Evolutionary conservation across 2,329 filamentous ascomycete genomes (phyloP).

Genomic region (Teratosphaeria pseudoeucalypti): DNA sequence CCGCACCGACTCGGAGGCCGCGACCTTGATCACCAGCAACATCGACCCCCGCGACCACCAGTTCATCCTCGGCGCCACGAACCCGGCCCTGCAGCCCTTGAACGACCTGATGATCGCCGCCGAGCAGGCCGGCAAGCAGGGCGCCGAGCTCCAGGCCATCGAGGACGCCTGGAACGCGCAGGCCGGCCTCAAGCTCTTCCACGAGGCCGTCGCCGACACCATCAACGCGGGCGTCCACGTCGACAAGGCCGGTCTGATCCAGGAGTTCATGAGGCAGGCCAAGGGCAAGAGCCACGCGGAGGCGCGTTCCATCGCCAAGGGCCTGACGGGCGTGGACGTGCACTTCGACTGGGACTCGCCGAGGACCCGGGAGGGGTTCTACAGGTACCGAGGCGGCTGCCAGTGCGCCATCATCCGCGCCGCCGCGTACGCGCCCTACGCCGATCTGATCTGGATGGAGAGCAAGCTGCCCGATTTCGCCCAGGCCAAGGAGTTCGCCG

Average conservation of each 20-base stretch:
- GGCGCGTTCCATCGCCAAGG: constrained; percentile 67
- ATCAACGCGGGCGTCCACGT: constrained; percentile 59
- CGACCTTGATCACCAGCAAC: constrained; percentile 90
- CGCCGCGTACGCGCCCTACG: constrained; percentile 79
- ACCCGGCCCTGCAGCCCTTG: constrained; percentile 71
- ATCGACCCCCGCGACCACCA: constrained; percentile 92
- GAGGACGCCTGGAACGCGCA: constrained; percentile 79
- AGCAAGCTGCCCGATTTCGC: constrained; percentile 85
- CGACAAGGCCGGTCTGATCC: constrained; percentile 59
- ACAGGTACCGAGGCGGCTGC: constrained; percentile 82
- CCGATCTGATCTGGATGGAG: constrained; percentile 84
- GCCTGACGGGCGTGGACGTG: constrained; percentile 67
- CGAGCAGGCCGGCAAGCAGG: constrained; percentile 70
- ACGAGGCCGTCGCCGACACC: constrained; percentile 74
- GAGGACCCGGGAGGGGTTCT: constrained; percentile 88
- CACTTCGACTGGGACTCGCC: constrained; percentile 95
- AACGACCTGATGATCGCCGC: constrained; percentile 85
- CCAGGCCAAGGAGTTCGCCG: constrained; percentile 87
- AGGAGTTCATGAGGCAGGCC: constrained; percentile 54
- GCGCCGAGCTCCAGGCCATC: constrained; percentile 73
- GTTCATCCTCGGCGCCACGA: constrained; percentile 86
- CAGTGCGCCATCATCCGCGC: constrained; percentile 86
- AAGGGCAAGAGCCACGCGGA: constrained; percentile 82
- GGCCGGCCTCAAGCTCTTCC: constrained; percentile 77
- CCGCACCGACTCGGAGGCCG: constrained; percentile 93